Base-by-base conservation (phyloP, 1,284 basidiomycete genomes). In the Coriolopsis trogii region DNA sequence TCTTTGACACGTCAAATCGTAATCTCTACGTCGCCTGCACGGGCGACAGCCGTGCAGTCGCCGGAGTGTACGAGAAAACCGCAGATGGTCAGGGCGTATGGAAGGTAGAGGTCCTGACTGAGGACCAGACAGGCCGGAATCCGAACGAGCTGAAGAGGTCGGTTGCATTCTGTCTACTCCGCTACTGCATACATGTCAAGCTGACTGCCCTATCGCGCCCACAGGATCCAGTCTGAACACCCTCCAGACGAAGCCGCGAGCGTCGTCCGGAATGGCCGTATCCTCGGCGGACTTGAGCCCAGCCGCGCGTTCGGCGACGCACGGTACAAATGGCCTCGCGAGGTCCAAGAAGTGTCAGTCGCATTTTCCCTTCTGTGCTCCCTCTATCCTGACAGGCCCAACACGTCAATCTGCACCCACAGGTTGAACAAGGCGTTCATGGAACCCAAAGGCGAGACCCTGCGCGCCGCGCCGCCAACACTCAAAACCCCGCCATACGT, bases 111-210 rank as follows among this genome's bases (percentile, higher is more conserved):
- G 91, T 93, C 18, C 78, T 99, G 53, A 92, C 84, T 29, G 91
- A 97, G 66, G 97, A 99, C 68, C 95, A 98, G 75, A 98, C 95
- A 9, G 96, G 94, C 24, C 82, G 92, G 54, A 98, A 96, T 67
- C 85, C 82, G 10, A 87, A 83, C 50, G 96, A 99, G 71, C 68
- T 83, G 26, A 77, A 77, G 67, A 79, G 89, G 89, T 89, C 58
- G 42, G 70, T 55, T 36, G 3, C 13, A 20, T 7, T 16, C 3
- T 21, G 23, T 34, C 4, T 39, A 12, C 10, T n/a, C 16, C 33
- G 24, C 37, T 13, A 7, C 31, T 21, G 13, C 24, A 25, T 40
- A 29, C 24, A 28, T 13, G 10, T 46, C 21, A 13, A 18, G 20
- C 21, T 7, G 20, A n/a, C n/a, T n/a, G n/a, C n/a, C n/a, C n/a